phyloP scores from a whole-genome alignment of 2,329 filamentous ascomycete genomes.

The Fusarium equiseti region DNA sequence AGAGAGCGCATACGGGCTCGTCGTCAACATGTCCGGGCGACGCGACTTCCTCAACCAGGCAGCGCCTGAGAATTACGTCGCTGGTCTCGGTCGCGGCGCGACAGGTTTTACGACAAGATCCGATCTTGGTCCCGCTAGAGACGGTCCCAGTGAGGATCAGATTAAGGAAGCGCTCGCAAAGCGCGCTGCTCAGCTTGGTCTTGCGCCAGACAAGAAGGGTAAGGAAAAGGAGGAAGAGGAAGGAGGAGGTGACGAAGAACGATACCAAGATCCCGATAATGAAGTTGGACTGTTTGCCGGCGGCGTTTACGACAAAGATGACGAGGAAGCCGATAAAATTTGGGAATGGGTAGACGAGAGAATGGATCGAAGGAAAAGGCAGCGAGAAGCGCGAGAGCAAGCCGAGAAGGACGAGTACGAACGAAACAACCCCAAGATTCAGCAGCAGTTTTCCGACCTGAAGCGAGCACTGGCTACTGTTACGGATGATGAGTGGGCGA shows the following conservation, averaged over 20 bases:
- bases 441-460: slow-evolving; percentile 95
- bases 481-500: slow-evolving; percentile 96
- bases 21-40: slow-evolving; percentile 68
- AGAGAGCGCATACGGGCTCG: slow-evolving; percentile 29
- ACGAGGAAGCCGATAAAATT: slow-evolving; percentile 96
- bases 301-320: slow-evolving; percentile 95
- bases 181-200: slow-evolving; percentile 85
- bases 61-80: slow-evolving; percentile 89
- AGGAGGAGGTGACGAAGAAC: slow-evolving; percentile 80
- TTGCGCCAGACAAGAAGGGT: slow-evolving; percentile 74
- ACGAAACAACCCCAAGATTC: slow-evolving; percentile 96
- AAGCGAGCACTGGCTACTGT: slow-evolving; percentile 91
- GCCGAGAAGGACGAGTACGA: slow-evolving; percentile 96
- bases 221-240: slow-evolving; percentile 79
- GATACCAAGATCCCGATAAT: slow-evolving; percentile 96
- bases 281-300: slow-evolving; percentile 96
- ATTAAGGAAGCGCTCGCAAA: slow-evolving; percentile 98
- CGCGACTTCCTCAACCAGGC: slow-evolving; percentile 90
- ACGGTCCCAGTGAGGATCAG: slow-evolving; percentile 96
- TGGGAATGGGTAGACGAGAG: slow-evolving; percentile 96
- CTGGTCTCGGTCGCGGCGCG: slow-evolving; percentile 95
- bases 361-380: slow-evolving; percentile 90
- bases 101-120: slow-evolving; percentile 98
- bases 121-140: slow-evolving; percentile 92
- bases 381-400: slow-evolving; percentile 95